phyloP scores from a whole-genome alignment of 768 basidiomycete genomes.

The Mycena amicta region DNA sequence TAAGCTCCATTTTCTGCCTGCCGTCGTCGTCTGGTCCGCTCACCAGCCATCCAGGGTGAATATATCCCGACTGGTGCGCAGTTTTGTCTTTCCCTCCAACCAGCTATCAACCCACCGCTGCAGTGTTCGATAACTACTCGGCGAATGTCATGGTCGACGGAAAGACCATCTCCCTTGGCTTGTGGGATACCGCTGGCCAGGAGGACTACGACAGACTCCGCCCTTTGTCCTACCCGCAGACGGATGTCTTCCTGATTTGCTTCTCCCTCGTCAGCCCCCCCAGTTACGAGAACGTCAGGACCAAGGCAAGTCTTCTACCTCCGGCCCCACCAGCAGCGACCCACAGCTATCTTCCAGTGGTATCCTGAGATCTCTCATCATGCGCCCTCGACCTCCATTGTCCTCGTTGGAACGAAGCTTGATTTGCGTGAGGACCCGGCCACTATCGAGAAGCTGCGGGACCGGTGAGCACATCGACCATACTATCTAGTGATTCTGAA shows the following conservation, averaged over 20 bases:
- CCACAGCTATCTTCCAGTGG: conserved; percentile 62
- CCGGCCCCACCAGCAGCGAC: too few relatives aligned
- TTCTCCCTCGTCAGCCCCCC: conserved; percentile 98
- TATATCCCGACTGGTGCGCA: conserved; percentile 89
- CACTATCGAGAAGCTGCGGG: conserved; percentile 91
- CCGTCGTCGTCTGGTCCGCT: conserved; percentile 23
- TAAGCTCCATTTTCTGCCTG: conserved; percentile 32
- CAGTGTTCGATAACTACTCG: conserved; percentile 98
- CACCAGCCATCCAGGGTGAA: conserved; percentile 68
- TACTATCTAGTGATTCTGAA: conserved; percentile 2
- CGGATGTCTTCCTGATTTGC: conserved; percentile 98
- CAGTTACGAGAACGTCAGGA: conserved; percentile 97
- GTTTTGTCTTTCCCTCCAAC: background rate
- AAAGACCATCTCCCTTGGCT: conserved; percentile 95
- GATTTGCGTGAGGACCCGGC: conserved; percentile 94
- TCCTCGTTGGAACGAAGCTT: conserved; percentile 95
- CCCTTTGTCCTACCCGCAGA: conserved; percentile 97
- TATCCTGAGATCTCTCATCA: conserved; percentile 97
- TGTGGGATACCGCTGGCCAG: conserved; percentile 99
- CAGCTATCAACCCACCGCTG: background rate
- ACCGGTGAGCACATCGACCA: conserved; percentile 56
- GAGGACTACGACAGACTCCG: conserved; percentile 99
- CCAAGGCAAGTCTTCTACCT: conserved; percentile 77
- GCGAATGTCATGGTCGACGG: conserved; percentile 99
- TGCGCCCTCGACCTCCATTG: conserved; percentile 89